Conservation (phyloP, 176 grass and related monocot species). For the Hyparrhenia diplandra region DNA sequence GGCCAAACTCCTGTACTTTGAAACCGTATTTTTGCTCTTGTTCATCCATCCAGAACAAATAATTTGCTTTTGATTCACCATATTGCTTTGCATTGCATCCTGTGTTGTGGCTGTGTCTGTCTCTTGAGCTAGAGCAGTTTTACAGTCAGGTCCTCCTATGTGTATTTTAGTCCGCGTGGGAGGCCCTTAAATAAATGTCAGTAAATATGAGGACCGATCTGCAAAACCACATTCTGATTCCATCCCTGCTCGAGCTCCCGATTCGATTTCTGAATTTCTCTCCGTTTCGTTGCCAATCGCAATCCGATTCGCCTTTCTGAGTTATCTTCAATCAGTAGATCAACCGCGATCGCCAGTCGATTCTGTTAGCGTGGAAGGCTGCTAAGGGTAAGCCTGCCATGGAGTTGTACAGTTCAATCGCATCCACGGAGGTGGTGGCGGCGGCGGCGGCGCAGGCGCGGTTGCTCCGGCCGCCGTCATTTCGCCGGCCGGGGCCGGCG, state of each 20-base stretch:
- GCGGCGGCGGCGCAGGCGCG: conserved; percentile 6
- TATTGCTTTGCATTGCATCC: not conserved
- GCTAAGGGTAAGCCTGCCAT: not conserved
- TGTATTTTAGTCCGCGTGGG: too few species aligned
- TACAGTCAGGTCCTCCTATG: too few species aligned
- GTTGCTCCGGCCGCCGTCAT: conserved; percentile 21
- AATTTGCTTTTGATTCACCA: not conserved
- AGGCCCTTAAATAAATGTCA: too few species aligned
- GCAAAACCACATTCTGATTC: not conserved
- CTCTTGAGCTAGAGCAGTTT: not conserved
- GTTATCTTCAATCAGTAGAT: not conserved
- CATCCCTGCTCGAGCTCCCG: not conserved
- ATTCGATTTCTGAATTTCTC: not conserved
- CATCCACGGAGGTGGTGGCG: not conserved
- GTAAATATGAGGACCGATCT: not conserved
- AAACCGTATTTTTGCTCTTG: not conserved
- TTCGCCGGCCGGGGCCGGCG: not conserved
- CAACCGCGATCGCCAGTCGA: not conserved
- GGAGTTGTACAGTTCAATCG: conserved; percentile 20
- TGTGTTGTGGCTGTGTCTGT: too few species aligned
- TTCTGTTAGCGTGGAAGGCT: not conserved
- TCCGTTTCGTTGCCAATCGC: not conserved
- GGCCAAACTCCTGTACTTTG: too few species aligned
- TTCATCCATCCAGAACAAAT: too few species aligned
- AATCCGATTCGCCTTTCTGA: not conserved